phyloP scores from a whole-genome alignment of 2,329 filamentous ascomycete species.

The Neocatenulostroma microsporum region DNA sequence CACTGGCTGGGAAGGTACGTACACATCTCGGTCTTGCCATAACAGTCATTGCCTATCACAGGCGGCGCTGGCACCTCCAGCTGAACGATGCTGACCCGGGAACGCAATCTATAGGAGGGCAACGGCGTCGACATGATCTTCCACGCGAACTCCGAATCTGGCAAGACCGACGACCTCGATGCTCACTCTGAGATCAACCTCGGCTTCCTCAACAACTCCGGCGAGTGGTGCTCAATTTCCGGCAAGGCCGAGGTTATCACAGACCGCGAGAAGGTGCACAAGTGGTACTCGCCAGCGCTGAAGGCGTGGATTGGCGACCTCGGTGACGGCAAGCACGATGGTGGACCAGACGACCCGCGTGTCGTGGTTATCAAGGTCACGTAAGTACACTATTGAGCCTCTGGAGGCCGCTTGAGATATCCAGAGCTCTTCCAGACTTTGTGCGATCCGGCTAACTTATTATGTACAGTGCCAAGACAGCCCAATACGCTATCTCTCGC shows the following conservation, averaged over 20 bases:
- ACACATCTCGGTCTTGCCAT: neutral
- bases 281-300: constrained; percentile 65
- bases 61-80: neutral
- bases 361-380: constrained; percentile 74
- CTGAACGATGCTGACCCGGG: constrained; percentile 10
- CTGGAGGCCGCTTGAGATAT: too few species aligned
- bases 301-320: constrained; percentile 85
- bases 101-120: constrained; percentile 51
- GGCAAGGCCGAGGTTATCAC: constrained; percentile 63
- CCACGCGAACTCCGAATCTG: constrained; percentile 83
- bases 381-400: too few species aligned
- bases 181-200: constrained; percentile 70
- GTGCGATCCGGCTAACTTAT: too few species aligned
- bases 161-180: constrained; percentile 75
- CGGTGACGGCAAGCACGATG: constrained; percentile 74
- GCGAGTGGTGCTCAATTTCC: constrained; percentile 83
- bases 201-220: constrained; percentile 60
- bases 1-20: constrained; percentile 69
- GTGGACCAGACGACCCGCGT: constrained; percentile 70
- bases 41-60: neutral
- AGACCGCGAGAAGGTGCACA: constrained; percentile 59
- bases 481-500: constrained; percentile 58
- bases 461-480: constrained; percentile 47
- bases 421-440: too few species aligned
- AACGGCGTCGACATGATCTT: constrained; percentile 77